Evolutionary conservation across 2,329 filamentous ascomycete species (phyloP).

Genomic region (Chaetomiaceae sp.): DNA sequence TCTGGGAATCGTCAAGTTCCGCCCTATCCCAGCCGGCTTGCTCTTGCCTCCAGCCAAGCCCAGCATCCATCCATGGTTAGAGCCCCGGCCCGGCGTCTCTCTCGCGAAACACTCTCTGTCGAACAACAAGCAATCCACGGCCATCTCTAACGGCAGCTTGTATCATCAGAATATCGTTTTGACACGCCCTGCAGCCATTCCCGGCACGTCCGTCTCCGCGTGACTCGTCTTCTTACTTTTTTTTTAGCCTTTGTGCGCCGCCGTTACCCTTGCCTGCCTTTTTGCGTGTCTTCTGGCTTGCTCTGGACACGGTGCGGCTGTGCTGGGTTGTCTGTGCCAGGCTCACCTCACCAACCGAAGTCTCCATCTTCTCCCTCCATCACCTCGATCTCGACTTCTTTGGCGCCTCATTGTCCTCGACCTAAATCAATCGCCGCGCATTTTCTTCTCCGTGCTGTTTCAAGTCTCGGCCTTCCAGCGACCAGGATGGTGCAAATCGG

Average conservation of each 20-base stretch:
- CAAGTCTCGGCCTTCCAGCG: constrained; percentile 36
- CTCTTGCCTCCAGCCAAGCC: constrained; percentile 20
- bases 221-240: constrained; percentile 8
- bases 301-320: constrained; percentile 23
- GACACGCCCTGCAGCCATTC: constrained; percentile 3
- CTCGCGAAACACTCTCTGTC: constrained; percentile 14
- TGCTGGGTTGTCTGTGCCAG: constrained; percentile 17
- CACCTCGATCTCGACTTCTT: constrained; percentile 14
- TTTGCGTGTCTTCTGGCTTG: constrained; percentile 4
- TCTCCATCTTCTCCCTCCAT: constrained; percentile 7
- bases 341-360: constrained; percentile 6
- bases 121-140: constrained; percentile 15
- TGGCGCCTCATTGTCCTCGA: constrained; percentile 23
- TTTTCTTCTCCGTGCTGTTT: constrained; percentile 13
- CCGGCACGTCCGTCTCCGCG: constrained; percentile 6
- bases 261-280: constrained; percentile 12
- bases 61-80: constrained; percentile 11
- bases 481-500: constrained; percentile 58
- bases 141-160: constrained; percentile 19
- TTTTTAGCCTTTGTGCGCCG: constrained; percentile 12
- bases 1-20: constrained; percentile 27
- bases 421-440: constrained; percentile 25
- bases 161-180: constrained; percentile 18
- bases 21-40: constrained; percentile 12
- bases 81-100: constrained; percentile 14